Percentiles rank a stretch among this genome's conserved stretches.
phyloP scores from a whole-genome alignment of 2,329 filamentous ascomycete species.

The Fusarium annulatum region DNA sequence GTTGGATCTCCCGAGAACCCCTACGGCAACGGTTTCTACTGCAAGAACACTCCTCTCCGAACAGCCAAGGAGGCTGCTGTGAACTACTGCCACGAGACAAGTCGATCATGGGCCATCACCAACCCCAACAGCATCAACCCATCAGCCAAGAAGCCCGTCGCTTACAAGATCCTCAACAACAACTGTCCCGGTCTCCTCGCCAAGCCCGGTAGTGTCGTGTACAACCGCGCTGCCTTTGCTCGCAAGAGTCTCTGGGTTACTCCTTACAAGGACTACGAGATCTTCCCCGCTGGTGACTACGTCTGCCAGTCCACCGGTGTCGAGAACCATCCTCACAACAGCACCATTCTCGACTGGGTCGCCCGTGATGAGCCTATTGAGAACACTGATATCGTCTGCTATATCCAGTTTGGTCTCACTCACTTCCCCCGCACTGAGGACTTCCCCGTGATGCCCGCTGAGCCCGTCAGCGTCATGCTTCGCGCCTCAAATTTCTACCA shows the following conservation, averaged over 20 bases:
- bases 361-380: conserved; percentile 76
- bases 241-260: conserved; percentile 53
- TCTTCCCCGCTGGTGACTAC: conserved; percentile 87
- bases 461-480: conserved; percentile 84
- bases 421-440: conserved; percentile 93
- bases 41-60: conserved; percentile 81
- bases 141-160: conserved; percentile 84
- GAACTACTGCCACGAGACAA: conserved; percentile 83
- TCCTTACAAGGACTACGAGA: conserved; percentile 79
- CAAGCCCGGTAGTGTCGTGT: conserved; percentile 85
- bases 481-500: conserved; percentile 86
- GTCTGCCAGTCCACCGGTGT: conserved; percentile 89
- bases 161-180: conserved; percentile 90
- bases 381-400: conserved; percentile 88
- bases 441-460: conserved; percentile 90
- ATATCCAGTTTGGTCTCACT: conserved; percentile 92
- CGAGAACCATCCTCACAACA: conserved; percentile 64
- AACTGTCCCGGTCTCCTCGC: conserved; percentile 83
- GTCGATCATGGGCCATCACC: conserved; percentile 89
- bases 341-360: conserved; percentile 82
- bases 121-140: conserved; percentile 87
- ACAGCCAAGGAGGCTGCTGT: conserved; percentile 76
- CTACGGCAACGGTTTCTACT: conserved; percentile 91
- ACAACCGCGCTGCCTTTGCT: conserved; percentile 89
- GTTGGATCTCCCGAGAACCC: conserved; percentile 85